phyloP scores from a whole-genome alignment of 1,284 basidiomycete genomes.

The Volvariella surrecta region DNA sequence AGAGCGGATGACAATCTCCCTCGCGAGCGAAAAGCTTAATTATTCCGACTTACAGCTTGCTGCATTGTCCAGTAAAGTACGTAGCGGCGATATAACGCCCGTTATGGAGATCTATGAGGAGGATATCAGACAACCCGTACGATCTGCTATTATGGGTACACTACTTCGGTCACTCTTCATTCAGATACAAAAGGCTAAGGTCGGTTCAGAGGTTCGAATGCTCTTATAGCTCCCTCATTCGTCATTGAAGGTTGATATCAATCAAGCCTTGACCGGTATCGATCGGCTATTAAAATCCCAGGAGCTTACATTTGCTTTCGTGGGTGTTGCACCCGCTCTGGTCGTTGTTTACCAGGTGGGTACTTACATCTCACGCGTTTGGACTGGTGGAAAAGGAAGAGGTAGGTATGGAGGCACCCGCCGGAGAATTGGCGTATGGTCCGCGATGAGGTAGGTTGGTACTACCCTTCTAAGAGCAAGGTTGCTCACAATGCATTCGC shows the following conservation, averaged over 20 bases:
- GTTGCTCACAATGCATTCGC: neutral
- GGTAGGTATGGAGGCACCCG: slow-evolving; percentile 45
- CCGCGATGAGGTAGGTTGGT: slow-evolving; percentile 48
- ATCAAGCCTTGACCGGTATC: slow-evolving; percentile 78
- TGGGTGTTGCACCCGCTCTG: slow-evolving; percentile 89
- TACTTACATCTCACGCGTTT: slow-evolving; percentile 43
- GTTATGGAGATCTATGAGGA: slow-evolving; percentile 88
- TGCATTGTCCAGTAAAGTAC: slow-evolving; percentile 58
- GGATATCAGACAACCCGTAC: slow-evolving; percentile 83
- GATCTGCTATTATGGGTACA: slow-evolving; percentile 75
- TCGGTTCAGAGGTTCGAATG: slow-evolving; percentile 21
- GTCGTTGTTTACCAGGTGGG: slow-evolving; percentile 70
- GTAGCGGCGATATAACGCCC: slow-evolving; percentile 80
- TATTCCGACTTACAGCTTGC: slow-evolving; percentile 57
- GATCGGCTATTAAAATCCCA: slow-evolving; percentile 93
- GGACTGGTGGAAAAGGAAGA: slow-evolving; percentile 36
- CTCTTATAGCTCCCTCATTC: slow-evolving; percentile 2
- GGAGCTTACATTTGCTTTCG: slow-evolving; percentile 95
- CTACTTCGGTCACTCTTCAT: slow-evolving; percentile 85
- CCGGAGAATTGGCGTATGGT: slow-evolving; percentile 44
- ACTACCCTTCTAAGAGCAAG: neutral
- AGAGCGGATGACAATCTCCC: slow-evolving; percentile 85
- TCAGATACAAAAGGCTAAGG: slow-evolving; percentile 96
- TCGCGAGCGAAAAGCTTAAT: slow-evolving; percentile 75
- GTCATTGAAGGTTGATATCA: slow-evolving; percentile 72